Conservation (phyloP, 2,329 filamentous ascomycete genomes). For the Claviceps purpurea region DNA sequence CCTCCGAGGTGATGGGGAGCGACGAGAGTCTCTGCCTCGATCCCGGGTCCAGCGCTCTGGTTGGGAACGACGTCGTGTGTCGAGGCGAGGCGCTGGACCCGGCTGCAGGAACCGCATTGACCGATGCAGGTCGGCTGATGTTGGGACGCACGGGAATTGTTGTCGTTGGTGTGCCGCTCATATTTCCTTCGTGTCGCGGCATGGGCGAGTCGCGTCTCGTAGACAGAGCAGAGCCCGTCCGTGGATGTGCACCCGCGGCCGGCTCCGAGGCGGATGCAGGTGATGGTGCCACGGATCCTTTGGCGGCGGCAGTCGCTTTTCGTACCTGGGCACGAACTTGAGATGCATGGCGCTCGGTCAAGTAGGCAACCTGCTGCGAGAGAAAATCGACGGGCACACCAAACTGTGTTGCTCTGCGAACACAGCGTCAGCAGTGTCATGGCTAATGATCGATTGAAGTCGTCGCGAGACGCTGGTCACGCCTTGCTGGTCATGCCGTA, state of each 20-base stretch:
- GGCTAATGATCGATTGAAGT: constrained; percentile 9
- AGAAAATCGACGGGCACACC: constrained; percentile 80
- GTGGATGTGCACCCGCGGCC: constrained; percentile 20
- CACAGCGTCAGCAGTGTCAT: constrained; percentile 6
- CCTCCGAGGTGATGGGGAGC: constrained; percentile 23
- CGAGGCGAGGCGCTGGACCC: constrained; percentile 17
- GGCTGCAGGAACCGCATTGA: constrained; percentile 29
- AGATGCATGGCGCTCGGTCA: constrained; percentile 81
- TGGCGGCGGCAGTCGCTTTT: constrained; percentile 49
- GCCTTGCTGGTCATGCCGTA: constrained; percentile 23
- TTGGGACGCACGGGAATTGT: constrained; percentile 30
- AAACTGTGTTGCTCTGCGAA: constrained; percentile 54
- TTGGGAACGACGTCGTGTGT: constrained; percentile 9
- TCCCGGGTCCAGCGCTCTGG: constrained; percentile 15
- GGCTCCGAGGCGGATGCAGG: constrained; percentile 39
- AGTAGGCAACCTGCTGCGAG: constrained; percentile 83
- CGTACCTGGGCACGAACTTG: constrained; percentile 85
- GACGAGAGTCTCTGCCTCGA: constrained; percentile 30
- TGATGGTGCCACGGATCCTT: constrained; percentile 43
- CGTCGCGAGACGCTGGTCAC: neutral
- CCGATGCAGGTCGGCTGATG: constrained; percentile 34
- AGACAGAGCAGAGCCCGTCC: constrained; percentile 41
- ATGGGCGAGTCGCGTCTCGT: constrained; percentile 44
- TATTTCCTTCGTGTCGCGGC: constrained; percentile 31
- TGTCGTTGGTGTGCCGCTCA: constrained; percentile 29